These are phyloP conservation scores for Pulicaria dysenterica DNA, from an alignment of 129 eudicot genomes.

Conservation along the genomic window DNA sequence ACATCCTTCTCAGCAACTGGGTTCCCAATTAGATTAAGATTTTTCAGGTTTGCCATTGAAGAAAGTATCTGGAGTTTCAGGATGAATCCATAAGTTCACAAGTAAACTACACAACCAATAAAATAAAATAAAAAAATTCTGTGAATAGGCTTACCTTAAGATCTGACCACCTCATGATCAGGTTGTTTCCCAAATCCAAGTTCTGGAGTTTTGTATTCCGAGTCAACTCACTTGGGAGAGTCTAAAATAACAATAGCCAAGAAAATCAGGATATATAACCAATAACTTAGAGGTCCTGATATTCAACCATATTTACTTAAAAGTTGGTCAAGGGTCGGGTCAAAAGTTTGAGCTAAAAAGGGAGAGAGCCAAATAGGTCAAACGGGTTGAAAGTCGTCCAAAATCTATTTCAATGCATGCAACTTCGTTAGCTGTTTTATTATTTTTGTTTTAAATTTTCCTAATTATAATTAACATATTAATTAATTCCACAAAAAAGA, in stretches of 20 bases:
- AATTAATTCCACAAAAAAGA: too few relatives aligned
- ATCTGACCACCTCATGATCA: constrained; percentile 66
- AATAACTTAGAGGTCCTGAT: too few relatives aligned
- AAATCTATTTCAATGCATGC: too few relatives aligned
- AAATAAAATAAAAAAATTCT: constrained; percentile 1
- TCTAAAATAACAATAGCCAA: constrained; percentile 31
- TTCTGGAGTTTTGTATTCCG: constrained; percentile 61
- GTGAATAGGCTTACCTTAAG: constrained; percentile 58
- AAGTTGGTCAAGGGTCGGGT: too few relatives aligned
- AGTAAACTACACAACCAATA: constrained; percentile 1
- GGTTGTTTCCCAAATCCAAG: constrained; percentile 86
- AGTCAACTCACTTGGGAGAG: constrained; percentile 68
- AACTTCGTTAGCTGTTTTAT: too few relatives aligned
- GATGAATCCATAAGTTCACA: constrained; percentile 22
- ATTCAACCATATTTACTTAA: too few relatives aligned
- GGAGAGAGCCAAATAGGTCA: too few relatives aligned
- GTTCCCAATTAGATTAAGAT: constrained; percentile 82
- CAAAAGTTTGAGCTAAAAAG: too few relatives aligned
- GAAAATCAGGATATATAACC: background rate
- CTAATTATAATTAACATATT: too few relatives aligned
- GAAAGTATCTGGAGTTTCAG: constrained; percentile 58
- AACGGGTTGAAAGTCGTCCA: too few relatives aligned
- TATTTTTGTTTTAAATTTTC: too few relatives aligned
- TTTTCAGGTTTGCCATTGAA: constrained; percentile 65
- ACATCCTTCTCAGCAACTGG: constrained; percentile 78